Evolutionary conservation across 2,329 filamentous ascomycete species (phyloP).

Genomic region (Ophiosphaerella herpotricha): DNA sequence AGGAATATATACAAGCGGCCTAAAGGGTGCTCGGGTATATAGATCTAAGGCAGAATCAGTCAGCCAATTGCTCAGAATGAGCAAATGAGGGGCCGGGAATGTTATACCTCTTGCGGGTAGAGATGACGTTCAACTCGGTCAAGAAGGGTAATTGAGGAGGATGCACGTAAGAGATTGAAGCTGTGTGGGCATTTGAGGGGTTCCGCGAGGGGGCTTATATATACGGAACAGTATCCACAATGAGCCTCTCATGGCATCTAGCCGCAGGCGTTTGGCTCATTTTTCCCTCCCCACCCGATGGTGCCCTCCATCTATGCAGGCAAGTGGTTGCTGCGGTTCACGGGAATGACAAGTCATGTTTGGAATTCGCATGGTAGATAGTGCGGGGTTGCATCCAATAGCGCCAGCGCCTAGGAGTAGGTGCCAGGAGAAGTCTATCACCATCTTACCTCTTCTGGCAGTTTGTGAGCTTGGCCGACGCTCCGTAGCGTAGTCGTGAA

Average conservation of each 20-base stretch:
- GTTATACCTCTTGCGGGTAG: slow-evolving; percentile 32
- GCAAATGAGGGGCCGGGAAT: slow-evolving; percentile 23
- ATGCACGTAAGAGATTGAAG: slow-evolving; percentile 22
- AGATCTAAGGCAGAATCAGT: slow-evolving; percentile 34
- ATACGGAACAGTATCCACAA: slow-evolving; percentile 23
- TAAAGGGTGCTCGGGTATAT: slow-evolving; percentile 25
- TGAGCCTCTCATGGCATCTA: slow-evolving; percentile 17
- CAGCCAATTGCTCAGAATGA: slow-evolving; percentile 17
- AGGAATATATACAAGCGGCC: slow-evolving; percentile 29
- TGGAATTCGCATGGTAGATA: slow-evolving; percentile 36
- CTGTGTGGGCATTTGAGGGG: slow-evolving; percentile 23
- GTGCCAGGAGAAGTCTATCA: slow-evolving; percentile 22
- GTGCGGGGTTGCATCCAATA: slow-evolving; percentile 46
- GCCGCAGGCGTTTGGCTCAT: slow-evolving; percentile 26
- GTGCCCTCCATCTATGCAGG: slow-evolving; percentile 23
- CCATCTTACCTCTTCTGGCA: slow-evolving; percentile 20
- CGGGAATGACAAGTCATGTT: slow-evolving; percentile 37
- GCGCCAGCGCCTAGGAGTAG: slow-evolving; percentile 24
- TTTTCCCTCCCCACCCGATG: slow-evolving; percentile 41
- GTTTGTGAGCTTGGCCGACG: slow-evolving; percentile 14
- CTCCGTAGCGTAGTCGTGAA: slow-evolving; percentile 18
- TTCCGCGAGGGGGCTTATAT: slow-evolving; percentile 36
- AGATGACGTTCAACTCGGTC: slow-evolving; percentile 25
- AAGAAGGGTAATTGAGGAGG: slow-evolving; percentile 9
- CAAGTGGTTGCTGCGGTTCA: slow-evolving; percentile 27